Base-by-base conservation (phyloP, 352 stramenopile genomes). In the Chrysophaeum taylorii region DNA sequence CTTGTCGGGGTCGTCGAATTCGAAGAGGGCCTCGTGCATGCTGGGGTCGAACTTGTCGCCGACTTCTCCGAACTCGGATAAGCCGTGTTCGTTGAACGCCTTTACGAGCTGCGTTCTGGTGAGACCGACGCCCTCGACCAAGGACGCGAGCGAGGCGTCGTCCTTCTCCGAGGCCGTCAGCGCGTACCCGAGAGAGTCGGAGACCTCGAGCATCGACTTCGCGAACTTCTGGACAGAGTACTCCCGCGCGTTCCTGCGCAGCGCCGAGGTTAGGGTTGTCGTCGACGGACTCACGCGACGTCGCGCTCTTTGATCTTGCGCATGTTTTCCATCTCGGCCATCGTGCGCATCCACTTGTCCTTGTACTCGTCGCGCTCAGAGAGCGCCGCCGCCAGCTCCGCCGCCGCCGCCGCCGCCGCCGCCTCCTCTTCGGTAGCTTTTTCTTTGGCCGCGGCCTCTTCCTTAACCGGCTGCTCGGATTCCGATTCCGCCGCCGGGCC, bases 41-140 rank as follows among this genome's bases (percentile, higher is more conserved):
- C 97, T 96, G 41, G 95, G 93, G 87, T 99, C 93, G 76, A 98
- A 99, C 76, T 89, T 91, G 76, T 99, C 95, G 48, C 92, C 94
- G 38, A 89, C 81, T 45, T 81, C 82, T 37, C 94, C 94, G 75
- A 94, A 96, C 66, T 92, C 88, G 33, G 85, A 79, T 68, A 98
- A 89, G 68, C 83, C 81, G 74, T 92, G 87, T 27, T 74, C 76
- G 16, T 81, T 76, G 75, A 98, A 97, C n/a, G 96, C 91, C 84
- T 98, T 98, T 66, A 89, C 84, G 63, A 98, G 76, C 73, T 97
- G 88, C 50, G 79, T 81, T 69, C 97, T 88, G 35, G 94, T 99
- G 91, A 98, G 97, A 69, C 90, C 82, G 36, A 99, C 87, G 0
- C 88, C 86, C 75, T 92, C 75, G 53, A 88, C 79, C 62, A 95